phyloP scores from a whole-genome alignment of 1,284 basidiomycete species.

The Acaromyces ingoldii region DNA sequence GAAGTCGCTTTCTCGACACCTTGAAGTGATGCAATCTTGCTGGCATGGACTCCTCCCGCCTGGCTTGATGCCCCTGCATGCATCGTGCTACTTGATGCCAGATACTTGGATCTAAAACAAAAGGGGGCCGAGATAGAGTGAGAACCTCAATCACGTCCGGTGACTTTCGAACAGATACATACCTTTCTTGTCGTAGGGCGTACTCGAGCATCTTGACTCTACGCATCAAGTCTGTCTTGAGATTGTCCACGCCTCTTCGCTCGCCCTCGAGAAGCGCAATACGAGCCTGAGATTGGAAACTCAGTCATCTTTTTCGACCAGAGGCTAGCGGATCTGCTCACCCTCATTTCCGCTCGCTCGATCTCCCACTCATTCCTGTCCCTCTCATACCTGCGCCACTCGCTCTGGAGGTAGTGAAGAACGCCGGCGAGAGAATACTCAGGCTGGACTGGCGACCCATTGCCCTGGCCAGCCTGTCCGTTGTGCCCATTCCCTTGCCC shows the following conservation, averaged over 20 bases:
- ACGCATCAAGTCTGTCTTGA: slow-evolving; percentile 89
- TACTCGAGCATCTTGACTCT: slow-evolving; percentile 98
- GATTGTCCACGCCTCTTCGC: slow-evolving; percentile 89
- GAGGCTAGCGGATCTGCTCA: slow-evolving; percentile 56
- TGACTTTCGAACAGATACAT: not conserved
- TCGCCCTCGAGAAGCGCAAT: slow-evolving; percentile 97
- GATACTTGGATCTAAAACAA: slow-evolving; percentile 21
- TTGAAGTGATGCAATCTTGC: slow-evolving; percentile 21
- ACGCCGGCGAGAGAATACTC: slow-evolving; percentile 77
- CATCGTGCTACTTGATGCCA: slow-evolving; percentile 7
- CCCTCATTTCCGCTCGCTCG: slow-evolving; percentile 96
- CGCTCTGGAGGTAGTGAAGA: slow-evolving; percentile 93
- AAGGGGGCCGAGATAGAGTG: slow-evolving; percentile 15
- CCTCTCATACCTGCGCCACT: slow-evolving; percentile 86
- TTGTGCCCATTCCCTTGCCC: slow-evolving; percentile 3
- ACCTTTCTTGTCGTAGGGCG: slow-evolving; percentile 78
- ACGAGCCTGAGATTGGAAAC: slow-evolving; percentile 62
- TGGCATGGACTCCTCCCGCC: no score
- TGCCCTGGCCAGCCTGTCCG: not conserved
- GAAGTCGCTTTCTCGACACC: slow-evolving; percentile 24
- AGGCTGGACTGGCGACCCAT: slow-evolving; percentile 8
- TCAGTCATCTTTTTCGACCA: slow-evolving; percentile 14
- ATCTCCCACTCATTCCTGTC: slow-evolving; percentile 99
- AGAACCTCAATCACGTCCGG: not conserved
- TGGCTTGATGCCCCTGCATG: no score